Percentiles rank a stretch among this genome's conserved stretches.
phyloP scores from a whole-genome alignment of 306 rosid species.

The Fragaria ananassa region DNA sequence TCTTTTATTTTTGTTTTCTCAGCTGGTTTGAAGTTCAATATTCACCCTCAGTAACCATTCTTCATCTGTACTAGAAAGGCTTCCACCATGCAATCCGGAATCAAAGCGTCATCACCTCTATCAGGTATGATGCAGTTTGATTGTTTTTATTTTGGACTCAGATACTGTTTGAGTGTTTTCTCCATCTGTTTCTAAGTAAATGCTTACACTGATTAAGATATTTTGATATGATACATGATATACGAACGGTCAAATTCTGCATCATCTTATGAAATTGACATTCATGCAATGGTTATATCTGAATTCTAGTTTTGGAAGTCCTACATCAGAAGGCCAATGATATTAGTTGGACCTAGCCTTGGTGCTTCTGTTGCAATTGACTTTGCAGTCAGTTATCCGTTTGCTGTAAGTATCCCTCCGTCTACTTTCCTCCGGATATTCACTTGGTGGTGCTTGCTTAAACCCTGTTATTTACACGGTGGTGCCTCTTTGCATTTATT shows the following conservation, averaged over 20 bases:
- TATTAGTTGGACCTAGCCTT: constrained; percentile 96
- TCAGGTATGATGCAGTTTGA: constrained; percentile 49
- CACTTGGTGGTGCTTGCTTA: background rate
- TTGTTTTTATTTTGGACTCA: background rate
- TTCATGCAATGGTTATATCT: background rate
- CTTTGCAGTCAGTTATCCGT: constrained; percentile 77
- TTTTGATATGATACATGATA: background rate
- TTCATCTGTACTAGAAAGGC: constrained; percentile 48
- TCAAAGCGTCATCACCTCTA: constrained; percentile 85
- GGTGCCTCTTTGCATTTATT: background rate
- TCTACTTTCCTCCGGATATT: background rate
- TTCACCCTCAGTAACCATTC: constrained; percentile 7
- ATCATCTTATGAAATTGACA: background rate
- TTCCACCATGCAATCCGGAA: constrained; percentile 64
- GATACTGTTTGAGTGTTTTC: background rate
- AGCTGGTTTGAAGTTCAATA: constrained; percentile 2
- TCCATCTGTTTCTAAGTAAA: background rate
- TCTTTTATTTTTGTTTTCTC: background rate
- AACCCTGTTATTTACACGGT: background rate
- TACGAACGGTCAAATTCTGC: background rate
- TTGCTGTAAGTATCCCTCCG: constrained; percentile 57
- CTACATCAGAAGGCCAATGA: constrained; percentile 73
- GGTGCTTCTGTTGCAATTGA: constrained; percentile 96
- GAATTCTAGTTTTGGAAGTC: constrained; percentile 70
- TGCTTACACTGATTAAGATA: background rate